A percentile compares a stretch with the other conserved stretches of the same genome.
These are phyloP conservation scores for Fomitopsis pinicola DNA, from an alignment of 1,284 basidiomycete species.

Conservation along the genomic window DNA sequence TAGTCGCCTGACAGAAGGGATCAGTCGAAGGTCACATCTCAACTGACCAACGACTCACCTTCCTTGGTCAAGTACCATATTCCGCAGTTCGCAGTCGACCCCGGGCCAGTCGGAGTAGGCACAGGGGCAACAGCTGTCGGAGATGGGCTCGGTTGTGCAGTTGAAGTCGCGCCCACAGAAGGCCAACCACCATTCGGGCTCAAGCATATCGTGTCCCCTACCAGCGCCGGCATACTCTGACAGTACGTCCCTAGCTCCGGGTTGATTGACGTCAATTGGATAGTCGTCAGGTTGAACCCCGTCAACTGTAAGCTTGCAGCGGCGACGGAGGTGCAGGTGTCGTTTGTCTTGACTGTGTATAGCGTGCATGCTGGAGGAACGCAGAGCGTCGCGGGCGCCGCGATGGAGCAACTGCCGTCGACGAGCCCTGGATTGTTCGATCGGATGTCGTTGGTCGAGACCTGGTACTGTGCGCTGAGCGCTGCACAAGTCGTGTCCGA, in stretches of 20 bases:
- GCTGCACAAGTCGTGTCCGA: neutral
- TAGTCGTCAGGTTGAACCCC: neutral
- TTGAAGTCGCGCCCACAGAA: neutral
- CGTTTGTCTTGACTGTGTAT: conserved; percentile 8
- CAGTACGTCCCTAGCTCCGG: neutral
- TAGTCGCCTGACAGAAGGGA: neutral
- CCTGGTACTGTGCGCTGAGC: neutral
- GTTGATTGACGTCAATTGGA: neutral
- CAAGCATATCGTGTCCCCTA: neutral
- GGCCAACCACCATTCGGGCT: neutral
- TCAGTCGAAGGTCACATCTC: neutral
- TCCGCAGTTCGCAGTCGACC: neutral
- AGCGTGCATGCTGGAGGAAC: conserved; percentile 5
- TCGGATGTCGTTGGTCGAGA: neutral
- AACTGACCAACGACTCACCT: neutral
- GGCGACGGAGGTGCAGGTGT: conserved; percentile 6
- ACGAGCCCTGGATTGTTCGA: neutral
- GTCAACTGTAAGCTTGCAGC: neutral
- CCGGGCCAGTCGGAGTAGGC: neutral
- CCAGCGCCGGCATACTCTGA: neutral
- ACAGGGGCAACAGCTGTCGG: neutral
- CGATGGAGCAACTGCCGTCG: conserved; percentile 4
- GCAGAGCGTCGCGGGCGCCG: conserved; percentile 1
- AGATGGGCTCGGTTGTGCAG: neutral
- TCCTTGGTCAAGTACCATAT: neutral